These are phyloP conservation scores for Candida pseudocylindracea DNA, from an alignment of 1,139 yeast species.

Conservation along the genomic window DNA sequence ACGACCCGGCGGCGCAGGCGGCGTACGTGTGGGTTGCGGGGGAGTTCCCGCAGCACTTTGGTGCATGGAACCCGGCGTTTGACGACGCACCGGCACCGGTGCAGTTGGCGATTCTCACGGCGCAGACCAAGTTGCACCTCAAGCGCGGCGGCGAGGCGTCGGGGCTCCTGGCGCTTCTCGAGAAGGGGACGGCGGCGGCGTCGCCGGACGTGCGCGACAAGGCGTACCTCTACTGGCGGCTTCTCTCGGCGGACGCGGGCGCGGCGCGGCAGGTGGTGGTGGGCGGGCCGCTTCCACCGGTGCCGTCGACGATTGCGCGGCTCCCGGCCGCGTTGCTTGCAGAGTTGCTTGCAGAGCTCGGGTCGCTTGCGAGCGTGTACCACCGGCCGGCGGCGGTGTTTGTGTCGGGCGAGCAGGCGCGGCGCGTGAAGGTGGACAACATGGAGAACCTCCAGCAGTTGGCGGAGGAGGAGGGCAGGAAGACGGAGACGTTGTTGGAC, in stretches of 20 bases:
- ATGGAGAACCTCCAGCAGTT: too few species aligned
- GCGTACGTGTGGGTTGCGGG: conserved; percentile 86
- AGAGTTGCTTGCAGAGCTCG: conserved; percentile 50
- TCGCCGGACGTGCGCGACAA: conserved; percentile 89
- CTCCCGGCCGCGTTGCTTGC: conserved; percentile 47
- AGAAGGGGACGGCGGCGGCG: conserved; percentile 62
- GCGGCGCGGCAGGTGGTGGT: conserved; percentile 26
- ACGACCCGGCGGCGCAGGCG: conserved; percentile 38
- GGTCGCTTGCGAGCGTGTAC: conserved; percentile 76
- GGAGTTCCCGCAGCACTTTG: conserved; percentile 62
- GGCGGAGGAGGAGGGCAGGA: too few species aligned
- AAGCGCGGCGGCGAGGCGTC: conserved; percentile 9
- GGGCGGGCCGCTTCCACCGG: conserved; percentile 42
- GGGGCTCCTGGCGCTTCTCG: conserved; percentile 49
- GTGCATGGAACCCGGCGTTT: conserved; percentile 5
- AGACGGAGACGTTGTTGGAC: too few species aligned
- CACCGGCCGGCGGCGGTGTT: conserved; percentile 65
- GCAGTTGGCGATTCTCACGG: conserved; percentile 56
- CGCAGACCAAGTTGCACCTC: conserved; percentile 33
- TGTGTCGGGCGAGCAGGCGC: conserved; percentile 6
- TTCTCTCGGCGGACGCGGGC: conserved; percentile 35
- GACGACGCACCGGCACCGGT: conserved; percentile 9
- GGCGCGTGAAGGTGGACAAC: too few species aligned
- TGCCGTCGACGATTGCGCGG: conserved; percentile 47
- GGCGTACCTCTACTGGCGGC: conserved; percentile 88